Percentiles rank a stretch among this genome's conserved stretches.
phyloP scores from a whole-genome alignment of 805 yeast genomes.

The Martiniozyma abietophila region DNA sequence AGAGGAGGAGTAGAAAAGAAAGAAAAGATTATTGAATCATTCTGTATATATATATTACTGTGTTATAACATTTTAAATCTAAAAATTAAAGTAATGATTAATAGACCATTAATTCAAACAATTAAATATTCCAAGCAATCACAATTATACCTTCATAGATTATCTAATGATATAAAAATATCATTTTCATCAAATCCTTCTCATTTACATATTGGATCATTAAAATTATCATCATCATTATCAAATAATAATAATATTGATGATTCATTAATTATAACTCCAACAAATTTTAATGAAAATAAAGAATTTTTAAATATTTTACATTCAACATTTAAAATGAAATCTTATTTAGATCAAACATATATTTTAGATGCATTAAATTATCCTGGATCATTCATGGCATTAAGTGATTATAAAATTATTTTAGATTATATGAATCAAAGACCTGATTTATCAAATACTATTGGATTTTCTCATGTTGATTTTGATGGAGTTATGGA shows the following conservation, averaged over 20 bases:
- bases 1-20: no score
- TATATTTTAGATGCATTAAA: slow-evolving; percentile 48
- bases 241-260: no score
- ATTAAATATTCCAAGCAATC: slow-evolving; percentile 18
- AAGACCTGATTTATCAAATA: slow-evolving; percentile 58
- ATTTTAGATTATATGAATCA: slow-evolving; percentile 50
- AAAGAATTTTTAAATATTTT: slow-evolving; percentile 17
- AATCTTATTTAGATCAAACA: slow-evolving; percentile 37
- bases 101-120: slow-evolving; percentile 17
- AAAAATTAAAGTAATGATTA: no score
- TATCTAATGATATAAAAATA: slow-evolving; percentile 13
- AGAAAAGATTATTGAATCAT: no score
- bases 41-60: no score
- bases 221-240: slow-evolving; percentile 7
- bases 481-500: slow-evolving; percentile 45
- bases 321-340: slow-evolving; percentile 16
- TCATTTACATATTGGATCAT: slow-evolving; percentile 18
- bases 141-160: slow-evolving; percentile 21
- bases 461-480: slow-evolving; percentile 61
- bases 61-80: no score
- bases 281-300: slow-evolving; percentile 22
- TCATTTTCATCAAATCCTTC: slow-evolving; percentile 25
- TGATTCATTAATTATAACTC: slow-evolving; percentile 15
- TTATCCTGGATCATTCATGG: slow-evolving; percentile 48
- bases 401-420: slow-evolving; percentile 61